Percentiles rank a stretch among this genome's conserved stretches.
phyloP scores from a whole-genome alignment of 768 basidiomycete species.

The Lactifluus subvellereus region DNA sequence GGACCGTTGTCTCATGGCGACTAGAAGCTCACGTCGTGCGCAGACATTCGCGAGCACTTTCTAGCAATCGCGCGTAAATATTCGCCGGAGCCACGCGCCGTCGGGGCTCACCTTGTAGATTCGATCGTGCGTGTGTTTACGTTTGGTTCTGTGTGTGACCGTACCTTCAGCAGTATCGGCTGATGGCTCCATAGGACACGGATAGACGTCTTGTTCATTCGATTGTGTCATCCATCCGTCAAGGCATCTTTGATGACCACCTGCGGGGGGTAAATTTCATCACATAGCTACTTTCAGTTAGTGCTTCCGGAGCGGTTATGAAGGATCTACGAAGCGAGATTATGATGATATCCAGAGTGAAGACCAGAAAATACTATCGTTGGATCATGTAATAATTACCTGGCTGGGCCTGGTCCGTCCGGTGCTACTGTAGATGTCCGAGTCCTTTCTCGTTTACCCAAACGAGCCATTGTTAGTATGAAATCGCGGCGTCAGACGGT shows the following conservation, averaged over 20 bases:
- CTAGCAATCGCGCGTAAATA: neutral
- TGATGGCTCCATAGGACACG: neutral
- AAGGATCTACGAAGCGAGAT: no score
- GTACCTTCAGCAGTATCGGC: no score
- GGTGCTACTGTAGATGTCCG: no score
- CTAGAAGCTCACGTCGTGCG: neutral
- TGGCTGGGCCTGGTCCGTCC: no score
- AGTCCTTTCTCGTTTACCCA: no score
- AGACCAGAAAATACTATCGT: no score
- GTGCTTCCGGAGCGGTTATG: no score
- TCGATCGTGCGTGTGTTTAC: constrained; percentile 8
- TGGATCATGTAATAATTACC: no score
- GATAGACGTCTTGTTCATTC: neutral
- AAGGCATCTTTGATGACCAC: neutral
- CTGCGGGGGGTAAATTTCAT: neutral
- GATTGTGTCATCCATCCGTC: neutral
- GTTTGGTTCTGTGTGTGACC: no score
- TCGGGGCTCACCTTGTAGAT: constrained; percentile 2
- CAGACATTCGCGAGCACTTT: constrained; percentile 17
- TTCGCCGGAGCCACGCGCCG: constrained; percentile 4
- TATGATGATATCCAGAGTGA: no score
- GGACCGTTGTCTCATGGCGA: neutral
- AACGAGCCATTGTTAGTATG: no score
- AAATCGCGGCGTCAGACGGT: no score
- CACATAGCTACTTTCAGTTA: neutral